These are phyloP conservation scores for Blastocystis sp. DNA, from an alignment of 352 stramenopile genomes.

Conservation along the genomic window DNA sequence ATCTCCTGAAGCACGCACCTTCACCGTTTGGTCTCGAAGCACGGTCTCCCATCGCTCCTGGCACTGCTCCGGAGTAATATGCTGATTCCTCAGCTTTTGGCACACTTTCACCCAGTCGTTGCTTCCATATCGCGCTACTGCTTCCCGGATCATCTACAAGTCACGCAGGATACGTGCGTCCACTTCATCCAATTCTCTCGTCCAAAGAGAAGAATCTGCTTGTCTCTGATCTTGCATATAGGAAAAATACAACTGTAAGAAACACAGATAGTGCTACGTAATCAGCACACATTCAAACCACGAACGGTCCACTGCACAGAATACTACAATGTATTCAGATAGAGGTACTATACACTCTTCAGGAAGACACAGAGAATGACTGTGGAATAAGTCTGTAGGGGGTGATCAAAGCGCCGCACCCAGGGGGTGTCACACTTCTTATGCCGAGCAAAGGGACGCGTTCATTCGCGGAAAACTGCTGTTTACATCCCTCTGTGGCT, in stretches of 20 bases:
- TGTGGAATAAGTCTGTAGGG: background rate
- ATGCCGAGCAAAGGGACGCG: background rate
- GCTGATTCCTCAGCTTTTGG: conserved; percentile 51
- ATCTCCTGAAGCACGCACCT: background rate
- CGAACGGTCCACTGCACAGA: background rate
- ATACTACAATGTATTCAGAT: background rate
- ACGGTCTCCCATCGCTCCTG: conserved; percentile 58
- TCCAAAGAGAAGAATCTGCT: conserved; percentile 24
- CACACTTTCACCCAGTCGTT: conserved; percentile 69
- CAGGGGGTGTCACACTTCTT: background rate
- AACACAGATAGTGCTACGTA: background rate
- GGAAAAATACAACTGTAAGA: background rate
- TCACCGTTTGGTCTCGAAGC: conserved; percentile 53
- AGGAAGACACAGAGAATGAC: background rate
- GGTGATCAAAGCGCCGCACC: background rate
- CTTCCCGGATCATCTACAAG: conserved; percentile 55
- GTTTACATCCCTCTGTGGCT: too few relatives aligned
- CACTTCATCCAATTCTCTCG: conserved; percentile 54
- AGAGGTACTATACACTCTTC: background rate
- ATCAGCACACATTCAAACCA: background rate
- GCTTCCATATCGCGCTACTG: conserved; percentile 55
- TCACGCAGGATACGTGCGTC: background rate
- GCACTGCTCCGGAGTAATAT: conserved; percentile 64
- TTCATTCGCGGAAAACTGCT: background rate
- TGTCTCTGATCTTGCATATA: conserved; percentile 2